phyloP scores from a whole-genome alignment of 169 alveolate species.

The Plasmodium fragile region DNA sequence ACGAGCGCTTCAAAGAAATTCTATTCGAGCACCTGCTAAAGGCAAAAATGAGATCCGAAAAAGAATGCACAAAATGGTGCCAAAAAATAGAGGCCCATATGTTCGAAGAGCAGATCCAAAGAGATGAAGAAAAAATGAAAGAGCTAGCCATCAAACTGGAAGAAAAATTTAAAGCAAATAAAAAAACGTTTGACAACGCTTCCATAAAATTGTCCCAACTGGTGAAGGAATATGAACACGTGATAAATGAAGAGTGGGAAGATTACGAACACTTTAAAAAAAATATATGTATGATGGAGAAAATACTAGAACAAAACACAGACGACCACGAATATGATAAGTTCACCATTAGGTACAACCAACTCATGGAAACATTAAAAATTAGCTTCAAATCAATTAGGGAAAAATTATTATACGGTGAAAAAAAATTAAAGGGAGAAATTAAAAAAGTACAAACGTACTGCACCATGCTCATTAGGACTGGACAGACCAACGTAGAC shows the following conservation, averaged over 20 bases:
- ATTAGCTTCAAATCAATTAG: background rate
- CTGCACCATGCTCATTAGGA: conserved; percentile 18
- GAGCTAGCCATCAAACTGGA: background rate
- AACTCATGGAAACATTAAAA: conserved; percentile 2
- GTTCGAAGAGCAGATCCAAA: background rate
- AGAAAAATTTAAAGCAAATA: conserved; percentile 20
- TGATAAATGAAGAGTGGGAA: background rate
- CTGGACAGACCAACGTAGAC: conserved; percentile 23
- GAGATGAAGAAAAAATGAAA: background rate
- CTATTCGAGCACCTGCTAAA: conserved; percentile 19
- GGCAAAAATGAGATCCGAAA: conserved; percentile 22
- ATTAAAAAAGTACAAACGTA: conserved; percentile 47
- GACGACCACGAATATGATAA: background rate
- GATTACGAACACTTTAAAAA: background rate
- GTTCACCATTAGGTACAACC: background rate
- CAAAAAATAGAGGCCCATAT: background rate
- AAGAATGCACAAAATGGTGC: background rate
- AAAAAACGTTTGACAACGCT: conserved; percentile 12
- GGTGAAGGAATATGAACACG: background rate
- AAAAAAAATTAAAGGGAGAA: conserved; percentile 20
- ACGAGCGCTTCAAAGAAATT: conserved; percentile 2
- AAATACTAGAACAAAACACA: background rate
- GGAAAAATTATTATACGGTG: conserved; percentile 21
- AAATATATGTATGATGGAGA: background rate
- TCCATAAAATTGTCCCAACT: conserved; percentile 13